Base-by-base conservation (phyloP, 352 stramenopile genomes). In the Pythium aristosporum region DNA sequence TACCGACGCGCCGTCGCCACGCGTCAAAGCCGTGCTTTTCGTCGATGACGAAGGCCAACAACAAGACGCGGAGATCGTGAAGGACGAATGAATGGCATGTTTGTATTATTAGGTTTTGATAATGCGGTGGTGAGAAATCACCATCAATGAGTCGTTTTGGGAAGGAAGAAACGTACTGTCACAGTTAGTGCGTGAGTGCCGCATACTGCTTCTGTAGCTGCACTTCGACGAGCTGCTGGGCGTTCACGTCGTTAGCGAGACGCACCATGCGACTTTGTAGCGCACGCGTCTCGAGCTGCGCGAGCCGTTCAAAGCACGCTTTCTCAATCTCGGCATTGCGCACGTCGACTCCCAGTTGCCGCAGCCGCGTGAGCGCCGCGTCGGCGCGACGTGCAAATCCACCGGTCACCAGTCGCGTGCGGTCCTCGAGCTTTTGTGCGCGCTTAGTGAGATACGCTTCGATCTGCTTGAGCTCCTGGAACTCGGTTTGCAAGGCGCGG, bases 121-220 rank as follows among this genome's bases (percentile, higher is more conserved):
- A 50, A 18, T 28, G 18, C 18, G 10, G 44, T 50, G n/a, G 37
- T 0, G 25, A 30, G 25, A 30, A 30, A 30, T 5, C 25, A 30
- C 25, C 25, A 30, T 30, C 25, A 42, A 28, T 51, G 44, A 20
- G 13, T 30, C n/a, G 49, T 9, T n/a, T 30, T 63, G 21, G 39
- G 25, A 61, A 47, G 49, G 37, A 25, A 23, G n/a, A n/a, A 16
- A 55, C 63, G 23, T 37, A 61, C 21, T 20, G 23, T 42, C 71
- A 61, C 28, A 41, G 63, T 42, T 82, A 68, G 34, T 83, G 47
- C 18, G 71, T 41, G 39, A 92, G 61, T 44, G 72, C 65, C 13
- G 83, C 82, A 50, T 87, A 95, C 49, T 80, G 69, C 62, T 95
- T 92, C 62, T 95, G 86, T 32, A 95, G 72, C 63, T 84, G 77